These are phyloP conservation scores for Bruguiera gymnorhiza DNA, from an alignment of 345 rosid species.

Conservation along the genomic window DNA sequence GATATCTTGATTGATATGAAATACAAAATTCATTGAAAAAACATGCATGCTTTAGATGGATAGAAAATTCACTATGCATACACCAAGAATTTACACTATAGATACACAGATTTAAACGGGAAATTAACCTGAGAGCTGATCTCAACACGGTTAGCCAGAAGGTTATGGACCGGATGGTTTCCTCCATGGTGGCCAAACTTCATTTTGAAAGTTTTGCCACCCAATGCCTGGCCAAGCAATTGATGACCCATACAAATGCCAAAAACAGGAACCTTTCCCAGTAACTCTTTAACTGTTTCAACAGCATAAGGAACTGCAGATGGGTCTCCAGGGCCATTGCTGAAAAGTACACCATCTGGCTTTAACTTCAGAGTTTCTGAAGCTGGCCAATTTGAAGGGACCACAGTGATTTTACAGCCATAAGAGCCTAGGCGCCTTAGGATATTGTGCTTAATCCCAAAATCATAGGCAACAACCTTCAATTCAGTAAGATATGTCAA, in stretches of 20 bases:
- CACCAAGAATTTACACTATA: not conserved
- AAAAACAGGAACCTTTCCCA: conserved; percentile 88
- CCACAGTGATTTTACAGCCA: conserved; percentile 85
- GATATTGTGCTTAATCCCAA: conserved; percentile 93
- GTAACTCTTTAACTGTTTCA: conserved; percentile 70
- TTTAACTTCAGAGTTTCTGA: conserved; percentile 72
- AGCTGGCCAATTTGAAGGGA: conserved; percentile 91
- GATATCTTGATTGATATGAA: not conserved
- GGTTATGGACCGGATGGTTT: conserved; percentile 83
- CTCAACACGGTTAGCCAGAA: conserved; percentile 71
- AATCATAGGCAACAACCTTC: conserved; percentile 87
- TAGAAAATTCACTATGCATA: not conserved
- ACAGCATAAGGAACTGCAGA: conserved; percentile 98
- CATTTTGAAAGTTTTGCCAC: conserved; percentile 95
- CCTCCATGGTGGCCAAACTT: conserved; percentile 99
- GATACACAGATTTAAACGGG: not conserved
- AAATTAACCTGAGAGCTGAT: conserved; percentile 87
- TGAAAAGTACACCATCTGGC: conserved; percentile 95
- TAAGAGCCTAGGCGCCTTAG: conserved; percentile 75
- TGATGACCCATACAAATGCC: conserved; percentile 99
- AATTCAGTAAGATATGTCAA: conserved; percentile 15
- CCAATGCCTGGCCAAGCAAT: conserved; percentile 91
- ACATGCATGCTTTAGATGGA: no score
- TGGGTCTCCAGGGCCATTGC: conserved; percentile 99
- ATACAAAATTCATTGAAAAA: not conserved